A percentile compares a stretch with the other conserved stretches of the same genome.
These are phyloP conservation scores for Deinandra increscens DNA, from an alignment of 129 eudicot genomes.

Conservation along the genomic window DNA sequence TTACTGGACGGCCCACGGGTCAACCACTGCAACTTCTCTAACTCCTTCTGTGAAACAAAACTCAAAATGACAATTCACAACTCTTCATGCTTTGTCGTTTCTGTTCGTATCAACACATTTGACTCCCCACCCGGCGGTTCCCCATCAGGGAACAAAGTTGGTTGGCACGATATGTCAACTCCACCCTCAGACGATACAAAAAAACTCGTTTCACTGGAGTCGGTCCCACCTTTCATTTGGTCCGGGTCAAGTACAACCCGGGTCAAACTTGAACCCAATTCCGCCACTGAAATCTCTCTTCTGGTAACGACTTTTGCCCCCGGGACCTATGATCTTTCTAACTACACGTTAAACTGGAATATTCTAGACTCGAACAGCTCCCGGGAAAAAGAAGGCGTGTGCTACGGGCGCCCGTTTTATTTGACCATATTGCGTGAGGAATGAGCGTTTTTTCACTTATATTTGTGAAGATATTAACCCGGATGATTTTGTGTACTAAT, in stretches of 20 bases:
- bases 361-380: slow-evolving; percentile 27
- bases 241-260: slow-evolving; percentile 72
- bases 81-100: slow-evolving; percentile 43
- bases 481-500: slow-evolving; percentile 24
- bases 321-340: slow-evolving; percentile 81
- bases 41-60: slow-evolving; percentile 61
- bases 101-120: slow-evolving; percentile 49
- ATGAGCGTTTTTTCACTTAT: slow-evolving; percentile 31
- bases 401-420: slow-evolving; percentile 67
- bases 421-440: slow-evolving; percentile 60
- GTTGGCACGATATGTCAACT: slow-evolving; percentile 72
- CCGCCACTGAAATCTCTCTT: slow-evolving; percentile 56
- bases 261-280: slow-evolving; percentile 56
- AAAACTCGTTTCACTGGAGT: slow-evolving; percentile 37
- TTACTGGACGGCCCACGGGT: slow-evolving; percentile 69
- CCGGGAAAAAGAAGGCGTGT: slow-evolving; percentile 48
- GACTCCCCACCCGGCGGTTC: slow-evolving; percentile 45
- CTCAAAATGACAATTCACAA: slow-evolving; percentile 69
- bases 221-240: slow-evolving; percentile 81
- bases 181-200: slow-evolving; percentile 37
- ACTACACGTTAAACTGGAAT: slow-evolving; percentile 74
- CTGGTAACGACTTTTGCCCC: slow-evolving; percentile 67
- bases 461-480: not conserved
- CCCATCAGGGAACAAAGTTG: slow-evolving; percentile 54
- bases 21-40: slow-evolving; percentile 47